Conservation (phyloP, 2,329 filamentous ascomycete species). For the Scorias spongiosa region DNA sequence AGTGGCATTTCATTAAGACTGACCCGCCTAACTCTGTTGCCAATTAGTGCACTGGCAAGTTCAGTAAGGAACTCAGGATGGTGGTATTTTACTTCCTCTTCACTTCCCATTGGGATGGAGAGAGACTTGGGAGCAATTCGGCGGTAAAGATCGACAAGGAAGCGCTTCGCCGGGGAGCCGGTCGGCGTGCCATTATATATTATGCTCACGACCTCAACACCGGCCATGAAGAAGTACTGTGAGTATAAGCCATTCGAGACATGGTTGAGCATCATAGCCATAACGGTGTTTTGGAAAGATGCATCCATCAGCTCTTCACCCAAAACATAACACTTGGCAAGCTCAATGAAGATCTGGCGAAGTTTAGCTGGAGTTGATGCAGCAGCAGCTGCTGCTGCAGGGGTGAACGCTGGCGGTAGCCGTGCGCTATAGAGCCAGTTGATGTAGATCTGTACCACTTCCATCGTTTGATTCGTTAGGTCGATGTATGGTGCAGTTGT, state of each 20-base stretch:
- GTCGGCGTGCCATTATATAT: neutral
- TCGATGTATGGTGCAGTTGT: too few relatives aligned
- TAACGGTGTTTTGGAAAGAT: neutral
- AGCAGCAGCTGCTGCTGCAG: neutral
- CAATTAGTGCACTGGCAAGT: too few relatives aligned
- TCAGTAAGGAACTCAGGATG: neutral
- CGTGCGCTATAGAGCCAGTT: neutral
- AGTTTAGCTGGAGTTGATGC: neutral
- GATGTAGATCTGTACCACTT: neutral
- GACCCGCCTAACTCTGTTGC: too few relatives aligned
- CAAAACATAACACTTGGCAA: neutral
- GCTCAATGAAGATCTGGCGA: neutral
- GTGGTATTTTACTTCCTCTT: neutral
- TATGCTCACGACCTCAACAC: neutral
- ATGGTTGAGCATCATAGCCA: neutral
- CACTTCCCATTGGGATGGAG: neutral
- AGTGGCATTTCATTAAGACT: too few relatives aligned
- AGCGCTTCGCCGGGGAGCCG: neutral
- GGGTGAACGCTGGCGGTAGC: neutral
- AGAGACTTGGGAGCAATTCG: neutral
- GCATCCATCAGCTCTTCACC: neutral
- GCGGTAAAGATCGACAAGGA: neutral
- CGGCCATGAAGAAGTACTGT: neutral
- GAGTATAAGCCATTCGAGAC: neutral
- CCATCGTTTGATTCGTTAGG: too few relatives aligned